Evolutionary conservation across 2,329 filamentous ascomycete genomes (phyloP).

Genomic region (Rosellinia necatrix): DNA sequence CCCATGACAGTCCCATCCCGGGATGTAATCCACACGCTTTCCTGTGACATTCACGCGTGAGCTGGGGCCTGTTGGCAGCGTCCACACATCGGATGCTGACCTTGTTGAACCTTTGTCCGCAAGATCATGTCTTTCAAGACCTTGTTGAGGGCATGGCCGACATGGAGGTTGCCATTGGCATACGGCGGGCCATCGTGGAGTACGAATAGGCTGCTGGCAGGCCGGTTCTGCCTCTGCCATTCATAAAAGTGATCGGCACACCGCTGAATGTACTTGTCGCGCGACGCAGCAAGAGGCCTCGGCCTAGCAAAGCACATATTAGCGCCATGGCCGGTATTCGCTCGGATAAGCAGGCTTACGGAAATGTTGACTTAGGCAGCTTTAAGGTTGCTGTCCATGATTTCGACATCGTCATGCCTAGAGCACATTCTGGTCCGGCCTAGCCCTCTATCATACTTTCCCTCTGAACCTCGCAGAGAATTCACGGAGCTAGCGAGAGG

Average conservation of each 20-base stretch:
- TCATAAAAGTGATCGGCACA: constrained; percentile 87
- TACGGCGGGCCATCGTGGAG: constrained; percentile 97
- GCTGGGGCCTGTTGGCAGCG: not conserved
- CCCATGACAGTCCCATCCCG: constrained; percentile 98
- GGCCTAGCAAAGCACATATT: constrained; percentile 46
- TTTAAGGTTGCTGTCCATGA: constrained; percentile 76
- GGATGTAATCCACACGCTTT: constrained; percentile 77
- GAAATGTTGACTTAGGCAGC: constrained; percentile 76
- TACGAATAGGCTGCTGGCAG: constrained; percentile 66
- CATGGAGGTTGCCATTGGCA: constrained; percentile 88
- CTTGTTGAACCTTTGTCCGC: constrained; percentile 78
- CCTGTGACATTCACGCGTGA: constrained; percentile 42
- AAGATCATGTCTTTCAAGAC: constrained; percentile 94
- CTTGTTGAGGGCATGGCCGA: constrained; percentile 96
- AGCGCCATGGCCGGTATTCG: constrained; percentile 21
- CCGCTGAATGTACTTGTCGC: constrained; percentile 67
- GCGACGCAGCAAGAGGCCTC: constrained; percentile 55
- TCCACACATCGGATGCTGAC: constrained; percentile 27
- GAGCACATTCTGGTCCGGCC: constrained; percentile 29
- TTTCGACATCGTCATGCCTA: constrained; percentile 50
- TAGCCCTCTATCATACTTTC: constrained; percentile 4
- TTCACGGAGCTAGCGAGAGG: not conserved
- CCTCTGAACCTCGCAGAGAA: not conserved
- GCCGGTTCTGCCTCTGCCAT: constrained; percentile 73
- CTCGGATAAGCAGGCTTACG: constrained; percentile 52